phyloP scores from a whole-genome alignment of 2,329 filamentous ascomycete species.

The Monilinia vaccinii-corymbosi region DNA sequence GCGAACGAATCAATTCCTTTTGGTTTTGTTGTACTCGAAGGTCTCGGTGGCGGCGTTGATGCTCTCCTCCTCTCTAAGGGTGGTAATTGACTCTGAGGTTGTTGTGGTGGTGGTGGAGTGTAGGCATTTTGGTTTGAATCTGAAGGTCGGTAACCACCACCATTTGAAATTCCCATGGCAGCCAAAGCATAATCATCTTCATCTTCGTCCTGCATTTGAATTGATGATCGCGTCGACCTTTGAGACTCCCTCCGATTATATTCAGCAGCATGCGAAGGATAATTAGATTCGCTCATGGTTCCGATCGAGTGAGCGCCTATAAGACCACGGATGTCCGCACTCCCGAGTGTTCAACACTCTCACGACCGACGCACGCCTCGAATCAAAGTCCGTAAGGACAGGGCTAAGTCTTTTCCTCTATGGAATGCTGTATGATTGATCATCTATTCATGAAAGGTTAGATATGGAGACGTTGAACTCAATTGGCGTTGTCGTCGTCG shows the following conservation, averaged over 20 bases:
- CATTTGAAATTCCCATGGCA: slow-evolving; percentile 44
- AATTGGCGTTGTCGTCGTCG: not conserved
- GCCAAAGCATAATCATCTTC: slow-evolving; percentile 42
- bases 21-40: slow-evolving; percentile 50
- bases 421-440: not conserved
- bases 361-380: not conserved
- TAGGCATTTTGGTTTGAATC: slow-evolving; percentile 14
- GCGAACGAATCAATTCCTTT: slow-evolving; percentile 41
- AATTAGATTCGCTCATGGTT: slow-evolving; percentile 15
- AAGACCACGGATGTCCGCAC: slow-evolving; percentile 5
- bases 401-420: not conserved
- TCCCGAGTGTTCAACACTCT: slow-evolving; percentile 9
- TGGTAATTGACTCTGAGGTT: slow-evolving; percentile 12
- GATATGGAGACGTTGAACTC: not conserved
- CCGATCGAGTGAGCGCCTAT: slow-evolving; percentile 1
- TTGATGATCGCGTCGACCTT: slow-evolving; percentile 30
- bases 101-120: slow-evolving; percentile 17
- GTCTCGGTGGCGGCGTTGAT: slow-evolving; percentile 31
- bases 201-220: slow-evolving; percentile 29
- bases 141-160: slow-evolving; percentile 19
- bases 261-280: slow-evolving; percentile 28
- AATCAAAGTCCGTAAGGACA: not conserved
- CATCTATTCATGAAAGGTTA: not conserved
- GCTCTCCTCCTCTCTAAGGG: slow-evolving; percentile 19
- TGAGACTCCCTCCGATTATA: slow-evolving; percentile 37